Percentiles rank a stretch among this genome's conserved stretches.
phyloP scores from a whole-genome alignment of 768 basidiomycete genomes.

The Suillus placidus region DNA sequence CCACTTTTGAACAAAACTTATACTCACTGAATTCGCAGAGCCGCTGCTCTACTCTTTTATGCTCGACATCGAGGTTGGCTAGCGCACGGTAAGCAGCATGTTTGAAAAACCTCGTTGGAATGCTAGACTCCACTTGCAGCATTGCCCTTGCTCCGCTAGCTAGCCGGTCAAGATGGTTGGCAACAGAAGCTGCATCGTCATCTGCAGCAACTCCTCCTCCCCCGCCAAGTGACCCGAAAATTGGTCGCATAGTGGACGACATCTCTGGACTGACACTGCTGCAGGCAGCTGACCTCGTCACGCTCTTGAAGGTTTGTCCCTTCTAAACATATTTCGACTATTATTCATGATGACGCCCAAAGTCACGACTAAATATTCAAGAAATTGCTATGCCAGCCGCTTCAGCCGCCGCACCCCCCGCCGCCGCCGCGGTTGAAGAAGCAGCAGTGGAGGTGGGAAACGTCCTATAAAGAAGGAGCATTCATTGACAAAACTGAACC shows the following conservation, averaged over 20 bases:
- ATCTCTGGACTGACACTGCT: conserved; percentile 87
- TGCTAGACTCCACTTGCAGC: conserved; percentile 19
- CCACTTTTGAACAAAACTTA: background rate
- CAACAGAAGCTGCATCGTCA: conserved; percentile 49
- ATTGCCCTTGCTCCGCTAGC: conserved; percentile 25
- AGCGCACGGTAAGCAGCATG: conserved; percentile 16
- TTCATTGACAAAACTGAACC: background rate
- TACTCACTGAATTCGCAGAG: conserved; percentile 16
- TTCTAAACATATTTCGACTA: background rate
- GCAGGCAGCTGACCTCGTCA: conserved; percentile 94
- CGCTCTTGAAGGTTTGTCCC: conserved; percentile 77
- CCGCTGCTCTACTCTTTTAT: conserved; percentile 24
- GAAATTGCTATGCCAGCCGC: conserved; percentile 93
- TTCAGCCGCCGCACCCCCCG: conserved; percentile 57
- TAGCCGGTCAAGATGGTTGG: conserved; percentile 55
- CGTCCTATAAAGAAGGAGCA: background rate
- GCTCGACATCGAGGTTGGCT: conserved; percentile 20
- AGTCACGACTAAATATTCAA: conserved; percentile 95
- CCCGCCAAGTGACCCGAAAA: conserved; percentile 62
- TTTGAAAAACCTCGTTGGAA: background rate
- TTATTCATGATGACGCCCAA: conserved; percentile 2
- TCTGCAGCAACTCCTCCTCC: conserved; percentile 46
- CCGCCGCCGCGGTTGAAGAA: conserved; percentile 61
- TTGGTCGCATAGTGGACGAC: conserved; percentile 87
- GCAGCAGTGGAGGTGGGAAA: conserved; percentile 61